Conservation (phyloP, 176 grass and related monocot species). For the Canna indica region DNA sequence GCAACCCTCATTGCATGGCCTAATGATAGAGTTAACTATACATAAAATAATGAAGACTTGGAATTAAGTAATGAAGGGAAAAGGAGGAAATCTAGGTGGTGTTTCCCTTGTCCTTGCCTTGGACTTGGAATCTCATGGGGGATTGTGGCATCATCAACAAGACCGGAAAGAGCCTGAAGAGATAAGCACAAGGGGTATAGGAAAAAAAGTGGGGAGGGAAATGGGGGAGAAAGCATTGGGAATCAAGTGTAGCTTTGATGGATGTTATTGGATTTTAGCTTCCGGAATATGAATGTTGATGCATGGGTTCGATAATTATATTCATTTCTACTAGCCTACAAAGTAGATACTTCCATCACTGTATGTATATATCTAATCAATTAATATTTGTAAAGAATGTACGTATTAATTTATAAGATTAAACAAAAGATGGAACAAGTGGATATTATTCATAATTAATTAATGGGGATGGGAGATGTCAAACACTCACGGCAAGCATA, state of each 20-base stretch:
- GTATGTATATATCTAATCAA: too few relatives aligned
- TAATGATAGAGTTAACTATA: slow-evolving; percentile 3
- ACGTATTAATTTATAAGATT: too few relatives aligned
- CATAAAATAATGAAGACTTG: neutral
- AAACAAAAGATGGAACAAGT: too few relatives aligned
- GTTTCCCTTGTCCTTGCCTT: slow-evolving; percentile 7
- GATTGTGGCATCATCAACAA: neutral
- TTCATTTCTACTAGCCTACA: neutral
- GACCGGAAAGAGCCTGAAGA: neutral
- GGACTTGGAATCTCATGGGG: slow-evolving; percentile 5
- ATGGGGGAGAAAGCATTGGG: neutral
- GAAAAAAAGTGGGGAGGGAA: neutral
- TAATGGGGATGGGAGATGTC: too few relatives aligned
- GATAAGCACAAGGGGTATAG: neutral
- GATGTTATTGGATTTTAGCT: slow-evolving; percentile 4
- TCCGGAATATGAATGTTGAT: neutral
- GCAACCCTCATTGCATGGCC: neutral
- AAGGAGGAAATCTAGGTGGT: neutral
- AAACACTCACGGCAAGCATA: too few relatives aligned
- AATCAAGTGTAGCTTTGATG: neutral
- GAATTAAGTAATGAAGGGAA: slow-evolving; percentile 3
- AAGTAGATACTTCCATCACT: neutral
- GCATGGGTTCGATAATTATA: too few relatives aligned
- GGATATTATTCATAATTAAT: too few relatives aligned
- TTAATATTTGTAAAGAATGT: too few relatives aligned